phyloP scores from a whole-genome alignment of 352 stramenopile species.

The Pythium folliculosum region DNA sequence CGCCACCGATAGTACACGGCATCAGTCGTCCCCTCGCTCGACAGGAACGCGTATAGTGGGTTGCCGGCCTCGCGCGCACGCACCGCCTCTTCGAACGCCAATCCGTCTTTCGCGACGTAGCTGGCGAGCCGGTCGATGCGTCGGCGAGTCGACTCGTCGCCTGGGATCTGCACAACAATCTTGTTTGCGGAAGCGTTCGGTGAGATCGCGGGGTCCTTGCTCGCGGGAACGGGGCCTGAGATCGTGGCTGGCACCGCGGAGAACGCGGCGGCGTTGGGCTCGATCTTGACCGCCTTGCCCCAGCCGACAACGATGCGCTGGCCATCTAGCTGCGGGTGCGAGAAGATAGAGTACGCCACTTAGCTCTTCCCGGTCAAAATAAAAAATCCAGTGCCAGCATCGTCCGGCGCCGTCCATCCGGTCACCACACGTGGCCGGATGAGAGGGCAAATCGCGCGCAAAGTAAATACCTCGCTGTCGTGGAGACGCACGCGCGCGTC shows the following conservation, averaged over 20 bases:
- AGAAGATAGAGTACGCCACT: slow-evolving; percentile 10
- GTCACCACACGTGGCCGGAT: not conserved
- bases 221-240: not conserved
- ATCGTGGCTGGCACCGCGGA: not conserved
- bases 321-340: slow-evolving; percentile 56
- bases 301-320: slow-evolving; percentile 78
- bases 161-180: slow-evolving; percentile 47
- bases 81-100: slow-evolving; percentile 69
- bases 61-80: slow-evolving; percentile 51
- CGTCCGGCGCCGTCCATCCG: not conserved
- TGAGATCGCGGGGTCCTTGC: no score
- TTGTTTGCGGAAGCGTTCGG: not conserved
- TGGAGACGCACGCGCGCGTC: slow-evolving; percentile 69
- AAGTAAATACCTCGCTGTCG: slow-evolving; percentile 62
- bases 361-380: slow-evolving; percentile 7
- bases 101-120: slow-evolving; percentile 64
- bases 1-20: slow-evolving; percentile 75
- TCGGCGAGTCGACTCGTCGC: slow-evolving; percentile 29
- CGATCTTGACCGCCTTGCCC: slow-evolving; percentile 83
- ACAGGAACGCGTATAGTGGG: slow-evolving; percentile 54
- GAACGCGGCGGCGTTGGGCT: slow-evolving; percentile 21
- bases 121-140: slow-evolving; percentile 56
- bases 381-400: slow-evolving; percentile 9
- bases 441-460: not conserved
- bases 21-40: slow-evolving; percentile 29